These are phyloP conservation scores for Akanthomyces muscarius DNA, from an alignment of 2,329 filamentous ascomycete genomes.

Conservation along the genomic window DNA sequence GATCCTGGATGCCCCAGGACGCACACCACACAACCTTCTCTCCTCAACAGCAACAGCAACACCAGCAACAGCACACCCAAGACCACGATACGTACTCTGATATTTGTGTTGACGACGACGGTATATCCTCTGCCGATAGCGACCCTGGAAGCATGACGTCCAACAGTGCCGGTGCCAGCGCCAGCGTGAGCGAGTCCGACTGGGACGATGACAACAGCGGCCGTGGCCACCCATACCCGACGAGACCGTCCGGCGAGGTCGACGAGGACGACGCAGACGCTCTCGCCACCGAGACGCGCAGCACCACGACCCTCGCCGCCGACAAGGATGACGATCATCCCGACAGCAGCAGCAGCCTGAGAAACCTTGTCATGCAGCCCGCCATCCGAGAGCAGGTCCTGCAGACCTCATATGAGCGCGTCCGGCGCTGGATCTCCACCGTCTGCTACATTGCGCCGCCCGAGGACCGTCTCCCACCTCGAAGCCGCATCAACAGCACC, in stretches of 20 bases:
- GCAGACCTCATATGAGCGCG: background rate
- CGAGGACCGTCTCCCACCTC: background rate
- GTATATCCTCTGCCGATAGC: background rate
- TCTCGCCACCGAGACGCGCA: conserved; percentile 4
- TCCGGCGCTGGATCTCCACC: background rate
- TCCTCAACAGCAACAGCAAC: background rate
- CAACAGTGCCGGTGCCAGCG: conserved; percentile 1
- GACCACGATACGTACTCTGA: background rate
- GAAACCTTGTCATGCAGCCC: background rate
- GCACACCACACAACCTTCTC: background rate
- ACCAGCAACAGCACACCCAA: background rate
- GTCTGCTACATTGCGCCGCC: background rate
- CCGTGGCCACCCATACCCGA: too few species aligned
- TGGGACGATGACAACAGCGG: background rate
- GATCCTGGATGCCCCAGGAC: background rate
- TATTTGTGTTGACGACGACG: background rate
- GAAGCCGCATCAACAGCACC: background rate
- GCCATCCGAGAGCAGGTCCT: background rate
- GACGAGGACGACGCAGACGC: background rate
- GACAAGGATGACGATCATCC: background rate
- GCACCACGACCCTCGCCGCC: conserved; percentile 8
- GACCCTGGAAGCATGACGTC: conserved; percentile 6
- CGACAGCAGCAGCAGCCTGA: background rate
- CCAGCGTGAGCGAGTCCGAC: background rate
- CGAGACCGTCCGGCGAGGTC: background rate